Conservation (phyloP, 768 basidiomycete species). For the Sporobolomyces roseus region DNA sequence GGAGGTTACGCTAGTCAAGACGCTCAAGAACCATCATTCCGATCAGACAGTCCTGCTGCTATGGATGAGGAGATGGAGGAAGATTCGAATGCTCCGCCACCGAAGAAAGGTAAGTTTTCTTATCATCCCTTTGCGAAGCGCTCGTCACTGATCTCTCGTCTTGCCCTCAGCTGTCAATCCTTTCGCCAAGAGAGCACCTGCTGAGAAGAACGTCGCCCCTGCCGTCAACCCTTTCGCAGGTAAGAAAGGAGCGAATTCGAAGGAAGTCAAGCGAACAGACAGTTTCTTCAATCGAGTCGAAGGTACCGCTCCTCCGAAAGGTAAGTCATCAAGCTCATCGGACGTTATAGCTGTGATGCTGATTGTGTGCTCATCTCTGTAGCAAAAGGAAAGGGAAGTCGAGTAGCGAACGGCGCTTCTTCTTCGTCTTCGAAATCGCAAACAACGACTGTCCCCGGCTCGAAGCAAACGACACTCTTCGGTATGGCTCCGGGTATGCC, state of each 20-base stretch:
- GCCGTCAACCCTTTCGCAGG: conserved; percentile 41
- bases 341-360: background rate
- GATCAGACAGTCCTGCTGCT: background rate
- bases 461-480: conserved; percentile 34
- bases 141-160: background rate
- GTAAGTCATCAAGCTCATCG: background rate
- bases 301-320: conserved; percentile 31
- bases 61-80: conserved; percentile 26
- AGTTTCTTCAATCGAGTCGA: conserved; percentile 46
- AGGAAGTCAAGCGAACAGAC: conserved; percentile 37
- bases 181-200: conserved; percentile 39
- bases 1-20: conserved; percentile 9
- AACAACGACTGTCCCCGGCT: background rate
- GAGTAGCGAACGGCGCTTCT: background rate
- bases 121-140: too few relatives aligned
- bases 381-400: conserved; percentile 26
- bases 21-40: conserved; percentile 9
- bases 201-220: conserved; percentile 21
- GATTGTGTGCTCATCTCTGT: background rate
- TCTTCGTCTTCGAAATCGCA: background rate
- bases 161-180: conserved; percentile 40
- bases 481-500: conserved; percentile 26
- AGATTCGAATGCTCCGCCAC: conserved; percentile 19
- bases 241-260: conserved; percentile 30
- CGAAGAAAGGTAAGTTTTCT: conserved; percentile 28